These are phyloP conservation scores for Antitrichia curtipendula DNA, from an alignment of 225 moss, liverwort and hornwort genomes.

Conservation along the genomic window DNA sequence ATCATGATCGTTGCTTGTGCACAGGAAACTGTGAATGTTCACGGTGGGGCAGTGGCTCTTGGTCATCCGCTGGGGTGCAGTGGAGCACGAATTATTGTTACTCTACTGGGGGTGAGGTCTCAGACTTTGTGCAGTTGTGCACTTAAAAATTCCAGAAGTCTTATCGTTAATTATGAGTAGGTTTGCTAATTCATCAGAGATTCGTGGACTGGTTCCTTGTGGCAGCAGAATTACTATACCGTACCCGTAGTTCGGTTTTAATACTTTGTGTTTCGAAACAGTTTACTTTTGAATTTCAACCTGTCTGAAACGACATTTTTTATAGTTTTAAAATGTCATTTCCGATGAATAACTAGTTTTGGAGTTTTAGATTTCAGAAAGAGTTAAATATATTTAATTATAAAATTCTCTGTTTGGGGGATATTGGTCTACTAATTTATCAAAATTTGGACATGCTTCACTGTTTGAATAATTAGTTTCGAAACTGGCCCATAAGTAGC, in stretches of 20 bases:
- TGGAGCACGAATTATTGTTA: constrained; percentile 86
- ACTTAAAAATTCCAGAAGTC: neutral
- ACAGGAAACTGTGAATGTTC: constrained; percentile 83
- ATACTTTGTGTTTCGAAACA: neutral
- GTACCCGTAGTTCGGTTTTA: neutral
- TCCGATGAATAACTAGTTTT: neutral
- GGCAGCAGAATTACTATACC: neutral
- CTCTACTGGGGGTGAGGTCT: constrained; percentile 69
- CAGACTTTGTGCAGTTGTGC: neutral
- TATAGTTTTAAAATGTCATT: neutral
- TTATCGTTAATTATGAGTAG: neutral
- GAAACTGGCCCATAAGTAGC: neutral
- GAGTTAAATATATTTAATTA: neutral
- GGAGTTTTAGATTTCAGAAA: neutral
- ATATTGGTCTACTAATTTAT: neutral
- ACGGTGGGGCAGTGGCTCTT: constrained; percentile 88
- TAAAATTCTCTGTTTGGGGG: neutral
- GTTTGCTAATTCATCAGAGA: neutral
- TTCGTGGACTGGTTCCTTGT: neutral
- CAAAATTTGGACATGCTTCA: neutral
- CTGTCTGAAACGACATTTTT: neutral
- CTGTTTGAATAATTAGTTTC: neutral
- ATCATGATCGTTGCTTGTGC: neutral
- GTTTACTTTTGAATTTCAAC: neutral
- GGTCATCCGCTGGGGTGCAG: constrained; percentile 98